Evolutionary conservation across 2,329 filamentous ascomycete species (phyloP), one percentile per base, ranked within the genome.

Genomic region (Aspergillus ochraceus): DNA sequence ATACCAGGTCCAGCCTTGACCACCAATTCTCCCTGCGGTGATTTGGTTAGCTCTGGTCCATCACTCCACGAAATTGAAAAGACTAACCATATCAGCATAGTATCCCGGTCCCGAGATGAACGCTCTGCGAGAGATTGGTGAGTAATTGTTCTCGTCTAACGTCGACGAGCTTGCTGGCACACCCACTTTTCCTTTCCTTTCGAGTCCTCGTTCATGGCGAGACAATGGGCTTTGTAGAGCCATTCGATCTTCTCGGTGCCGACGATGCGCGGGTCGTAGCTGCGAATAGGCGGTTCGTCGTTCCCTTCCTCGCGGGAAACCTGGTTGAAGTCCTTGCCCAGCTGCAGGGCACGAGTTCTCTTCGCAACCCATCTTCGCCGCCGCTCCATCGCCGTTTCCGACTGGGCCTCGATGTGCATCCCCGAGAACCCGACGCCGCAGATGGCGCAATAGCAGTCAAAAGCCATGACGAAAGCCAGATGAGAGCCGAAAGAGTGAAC

Each of bases 361-460:
- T 60, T 66, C 5, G 63, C 64, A 42, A 67, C 62, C 60, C 63
- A 67, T 29, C 60, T 57, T 52, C 60, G 32, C 24, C 65, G 64
- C 12, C 61, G 62, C 32, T 66, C 65, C 12, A 58, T 50, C 9
- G 62, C 59, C 1, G 62, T 54, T 42, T 67, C 59, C 6, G 65
- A 67, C 12, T 61, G 63, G 2, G 60, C 47, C 20, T 66, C 65
- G n/a, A 66, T 64, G 46, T 62, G 62, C 62, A 67, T 63, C 6
- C 65, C 64, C 47, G 59, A 61, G 47, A 67, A 67, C 12, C 65
- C 61, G 9, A 66, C 64, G 20, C 65, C 65, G 46, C 65, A 67
- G 39, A 67, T 60, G 32, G 65, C 64, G 46, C 65, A 67, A 59
- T 67, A 67, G 32, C 65, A 67, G 47, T 67, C 65, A 53, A 65